Evolutionary conservation across 2,329 filamentous ascomycete species (phyloP).

Genomic region (Alternaria sp.): DNA sequence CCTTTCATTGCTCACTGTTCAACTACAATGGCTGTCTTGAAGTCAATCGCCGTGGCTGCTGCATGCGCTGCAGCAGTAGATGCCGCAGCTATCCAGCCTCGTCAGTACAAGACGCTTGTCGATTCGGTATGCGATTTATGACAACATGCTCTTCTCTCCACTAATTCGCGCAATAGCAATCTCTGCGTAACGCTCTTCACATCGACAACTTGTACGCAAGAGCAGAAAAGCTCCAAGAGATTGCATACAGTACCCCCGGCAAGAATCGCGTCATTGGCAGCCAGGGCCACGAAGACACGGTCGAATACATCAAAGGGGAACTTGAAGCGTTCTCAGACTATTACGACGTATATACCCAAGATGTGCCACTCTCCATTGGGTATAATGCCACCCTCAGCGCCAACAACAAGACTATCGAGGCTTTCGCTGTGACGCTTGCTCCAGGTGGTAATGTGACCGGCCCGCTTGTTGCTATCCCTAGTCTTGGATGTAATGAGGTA

Average conservation of each 20-base stretch:
- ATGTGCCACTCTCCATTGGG: slow-evolving; percentile 34
- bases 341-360: slow-evolving; percentile 49
- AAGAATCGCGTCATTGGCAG: slow-evolving; percentile 55
- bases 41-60: slow-evolving; percentile 34
- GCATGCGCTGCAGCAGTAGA: slow-evolving; percentile 31
- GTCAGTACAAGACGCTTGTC: slow-evolving; percentile 36
- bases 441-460: slow-evolving; percentile 44
- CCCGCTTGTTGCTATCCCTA: slow-evolving; percentile 43
- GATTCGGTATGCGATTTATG: slow-evolving; percentile 28
- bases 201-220: slow-evolving; percentile 40
- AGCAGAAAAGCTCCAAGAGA: slow-evolving; percentile 47
- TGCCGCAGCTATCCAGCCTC: slow-evolving; percentile 34
- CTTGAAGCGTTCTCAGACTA: slow-evolving; percentile 47
- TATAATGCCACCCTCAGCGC: slow-evolving; percentile 40
- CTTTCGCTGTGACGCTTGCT: slow-evolving; percentile 40
- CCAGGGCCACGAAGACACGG: slow-evolving; percentile 51
- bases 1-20: neutral
- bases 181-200: slow-evolving; percentile 35
- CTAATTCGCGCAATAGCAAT: slow-evolving; percentile 23
- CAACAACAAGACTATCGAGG: slow-evolving; percentile 41
- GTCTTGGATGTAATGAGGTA: slow-evolving; percentile 48
- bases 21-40: slow-evolving; percentile 28
- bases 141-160: neutral
- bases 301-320: slow-evolving; percentile 48
- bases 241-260: slow-evolving; percentile 51